phyloP scores from a whole-genome alignment of 176 grass and related monocot species.

The Aegilops bicornis region DNA sequence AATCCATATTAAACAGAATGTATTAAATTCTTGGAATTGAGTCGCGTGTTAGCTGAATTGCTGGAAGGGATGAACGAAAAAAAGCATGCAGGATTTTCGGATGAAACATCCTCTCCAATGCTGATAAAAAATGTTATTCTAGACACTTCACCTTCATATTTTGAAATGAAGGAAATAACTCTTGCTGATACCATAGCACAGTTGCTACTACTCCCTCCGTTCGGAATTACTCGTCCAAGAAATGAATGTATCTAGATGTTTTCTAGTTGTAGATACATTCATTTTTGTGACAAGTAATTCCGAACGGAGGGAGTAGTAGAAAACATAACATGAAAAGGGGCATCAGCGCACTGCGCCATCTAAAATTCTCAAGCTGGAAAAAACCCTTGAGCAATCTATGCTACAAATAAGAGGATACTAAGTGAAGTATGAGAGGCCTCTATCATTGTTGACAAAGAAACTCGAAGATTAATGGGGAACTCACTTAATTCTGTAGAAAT shows the following conservation, averaged over 20 bases:
- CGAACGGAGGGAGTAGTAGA: neutral
- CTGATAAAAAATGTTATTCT: neutral
- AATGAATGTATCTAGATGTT: too few relatives aligned
- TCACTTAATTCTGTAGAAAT: constrained; percentile 84
- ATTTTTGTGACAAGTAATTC: too few relatives aligned
- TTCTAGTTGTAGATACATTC: too few relatives aligned
- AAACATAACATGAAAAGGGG: neutral
- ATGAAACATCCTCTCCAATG: neutral
- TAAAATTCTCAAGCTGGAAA: neutral
- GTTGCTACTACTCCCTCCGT: neutral
- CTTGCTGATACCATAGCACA: neutral
- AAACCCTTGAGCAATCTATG: neutral
- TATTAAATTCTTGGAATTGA: neutral
- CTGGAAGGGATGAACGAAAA: neutral
- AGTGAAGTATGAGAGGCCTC: constrained; percentile 4
- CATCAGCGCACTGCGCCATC: neutral
- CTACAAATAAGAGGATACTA: neutral
- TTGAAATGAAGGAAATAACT: neutral
- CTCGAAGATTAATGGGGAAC: constrained; percentile 18
- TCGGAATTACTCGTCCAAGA: too few relatives aligned
- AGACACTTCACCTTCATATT: neutral
- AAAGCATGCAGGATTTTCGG: neutral
- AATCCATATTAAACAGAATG: neutral
- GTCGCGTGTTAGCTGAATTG: neutral
- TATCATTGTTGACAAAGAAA: neutral